These are phyloP conservation scores for Rhytidiadelphus loreus DNA, from an alignment of 225 moss, liverwort and hornwort species.

Conservation along the genomic window DNA sequence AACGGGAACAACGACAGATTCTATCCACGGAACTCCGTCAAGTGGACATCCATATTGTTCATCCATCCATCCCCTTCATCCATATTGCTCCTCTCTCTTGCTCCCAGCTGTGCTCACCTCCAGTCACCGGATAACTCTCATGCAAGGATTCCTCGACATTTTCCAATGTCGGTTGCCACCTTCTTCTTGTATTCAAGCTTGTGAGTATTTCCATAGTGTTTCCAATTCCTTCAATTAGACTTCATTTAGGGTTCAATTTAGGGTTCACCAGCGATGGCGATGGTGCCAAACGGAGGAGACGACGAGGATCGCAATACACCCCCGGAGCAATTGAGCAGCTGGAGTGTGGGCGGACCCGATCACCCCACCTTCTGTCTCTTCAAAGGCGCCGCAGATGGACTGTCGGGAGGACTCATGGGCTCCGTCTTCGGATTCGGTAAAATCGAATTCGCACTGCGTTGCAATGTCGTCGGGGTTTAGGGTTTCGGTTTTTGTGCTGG, in stretches of 20 bases:
- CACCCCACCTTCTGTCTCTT: constrained; percentile 46
- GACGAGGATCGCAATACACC: background rate
- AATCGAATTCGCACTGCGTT: background rate
- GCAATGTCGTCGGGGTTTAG: background rate
- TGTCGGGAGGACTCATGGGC: constrained; percentile 82
- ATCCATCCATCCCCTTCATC: background rate
- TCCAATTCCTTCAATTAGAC: background rate
- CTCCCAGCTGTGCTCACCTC: background rate
- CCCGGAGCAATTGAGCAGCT: background rate
- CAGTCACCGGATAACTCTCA: background rate
- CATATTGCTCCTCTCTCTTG: background rate
- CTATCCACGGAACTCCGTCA: too few relatives aligned
- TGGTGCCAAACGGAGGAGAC: constrained; percentile 13
- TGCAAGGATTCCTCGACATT: background rate
- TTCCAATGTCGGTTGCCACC: background rate
- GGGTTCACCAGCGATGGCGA: constrained; percentile 25
- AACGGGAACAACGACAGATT: too few relatives aligned
- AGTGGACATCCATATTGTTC: too few relatives aligned
- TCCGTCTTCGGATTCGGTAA: constrained; percentile 90
- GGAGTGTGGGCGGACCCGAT: constrained; percentile 19
- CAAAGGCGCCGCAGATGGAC: constrained; percentile 41
- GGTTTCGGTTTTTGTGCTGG: background rate
- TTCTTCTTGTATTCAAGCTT: background rate
- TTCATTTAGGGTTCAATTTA: background rate
- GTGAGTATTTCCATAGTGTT: background rate